Evolutionary conservation across 257 asterid species (phyloP), one percentile per base, ranked within the genome.

Genomic region (Nicotiana benthamiana): DNA sequence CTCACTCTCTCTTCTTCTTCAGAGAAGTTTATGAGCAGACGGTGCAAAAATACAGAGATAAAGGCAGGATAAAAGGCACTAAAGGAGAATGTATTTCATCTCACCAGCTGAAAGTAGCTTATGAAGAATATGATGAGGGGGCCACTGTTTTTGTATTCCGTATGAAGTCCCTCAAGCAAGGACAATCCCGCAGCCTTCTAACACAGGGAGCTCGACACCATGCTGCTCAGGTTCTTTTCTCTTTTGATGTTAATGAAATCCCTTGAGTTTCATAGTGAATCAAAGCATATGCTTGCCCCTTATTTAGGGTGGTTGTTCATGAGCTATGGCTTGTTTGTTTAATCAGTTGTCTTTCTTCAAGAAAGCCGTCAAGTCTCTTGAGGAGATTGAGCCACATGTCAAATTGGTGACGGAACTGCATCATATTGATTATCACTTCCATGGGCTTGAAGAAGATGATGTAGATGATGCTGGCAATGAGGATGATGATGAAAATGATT

Each of bases 121-220:
- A 82, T 78, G 96, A 92, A 18, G 95, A 94, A 67, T 96, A 91
- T 79, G 99, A 90, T 20, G 97, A 91, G 83, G 98, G 93, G 88
- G 98, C 96, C 78, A 90, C 93, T 81, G 86, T 92, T 43, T 94
- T 94, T 74, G 93, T 96, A 63, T 90, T 96, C 84, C 98, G 98
- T 57, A 90, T 96, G 98, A 92, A 94, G 83, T 96, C 99, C 53
- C 91, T 96, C 80, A 94, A 88, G 85, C 98, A 91, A 90, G 99
- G 98, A 79, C 99, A 96, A 87, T 91, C 97, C 75, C 97, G 92
- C 72, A 96, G 97, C 86, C 94, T 96, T 84, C 87, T 96, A 56
- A 94, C 98, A 7, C 98, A 94, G 90, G 97, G 97, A 85, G 90
- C 97, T 82, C 90, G 99, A 51, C 99, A 96, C 85, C 97, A 96